Base-by-base conservation (phyloP, 495 filamentous ascomycete species). In the Xanthoparmelia taractica region DNA sequence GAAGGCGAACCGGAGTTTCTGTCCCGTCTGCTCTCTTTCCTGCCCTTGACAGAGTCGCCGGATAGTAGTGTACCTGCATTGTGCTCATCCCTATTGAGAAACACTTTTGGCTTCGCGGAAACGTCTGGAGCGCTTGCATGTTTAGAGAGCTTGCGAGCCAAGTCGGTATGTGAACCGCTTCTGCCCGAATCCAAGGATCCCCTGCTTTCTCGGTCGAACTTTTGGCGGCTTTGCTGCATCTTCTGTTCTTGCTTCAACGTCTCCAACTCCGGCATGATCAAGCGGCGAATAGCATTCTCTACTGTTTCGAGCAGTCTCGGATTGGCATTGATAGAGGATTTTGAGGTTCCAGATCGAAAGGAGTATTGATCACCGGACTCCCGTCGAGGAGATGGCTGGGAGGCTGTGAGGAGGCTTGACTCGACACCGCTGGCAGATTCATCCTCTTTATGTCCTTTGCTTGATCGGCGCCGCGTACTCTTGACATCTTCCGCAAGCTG, bases 251-350 rank as follows among this genome's bases (percentile, higher is more conserved):
- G 84, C 74, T 96, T 97, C 54, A 97, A 79, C 37, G 90, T 90
- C 59, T 90, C 91, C 55, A 98, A 79, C 71, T 98, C 93, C 1
- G 94, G 95, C 2, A 97, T 75, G 57, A 97, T 96, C 57, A 97
- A 77, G 52, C 92, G 84, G 57, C 89, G 87, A 67, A 98, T 97
- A 27, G 94, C 91, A 77, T 97, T 93, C 74, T 97, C 93, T 11
- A 98, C 93, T 0, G 92, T 92, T 72, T 95, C 90, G 8, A 97
- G 82, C n/a, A 98, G 75, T 66, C 90, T 95, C 0, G 93, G 93
- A 71, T 98, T 97, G 20, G 66, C 63, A 75, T 95, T 97, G 74
- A 96, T 87, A 0, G 90, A 94, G 10, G 91, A 90, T 60, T 85
- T 90, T 31, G 91, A 94, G 20, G 85, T 84, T 36, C 85, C 84